Conservation (phyloP, 2,329 filamentous ascomycete genomes). For the Aspergillus transmontanensis region DNA sequence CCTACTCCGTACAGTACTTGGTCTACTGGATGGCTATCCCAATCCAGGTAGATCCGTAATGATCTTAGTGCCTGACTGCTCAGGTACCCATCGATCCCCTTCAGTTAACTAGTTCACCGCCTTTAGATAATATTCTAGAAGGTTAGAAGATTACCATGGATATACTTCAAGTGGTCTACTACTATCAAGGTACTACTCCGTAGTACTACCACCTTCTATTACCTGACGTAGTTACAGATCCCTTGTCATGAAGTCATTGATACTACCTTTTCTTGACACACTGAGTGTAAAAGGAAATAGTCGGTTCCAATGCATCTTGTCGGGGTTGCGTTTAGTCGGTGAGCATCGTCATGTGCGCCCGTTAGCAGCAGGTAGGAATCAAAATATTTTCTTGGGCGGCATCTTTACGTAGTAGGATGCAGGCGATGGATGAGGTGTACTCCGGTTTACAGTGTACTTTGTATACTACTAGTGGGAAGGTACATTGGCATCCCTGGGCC, state of each 20-base stretch:
- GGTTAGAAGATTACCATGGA: not conserved
- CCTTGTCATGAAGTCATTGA: not conserved
- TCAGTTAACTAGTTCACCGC: not conserved
- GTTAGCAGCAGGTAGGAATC: not conserved
- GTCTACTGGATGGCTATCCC: not conserved
- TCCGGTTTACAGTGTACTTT: conserved; percentile 6
- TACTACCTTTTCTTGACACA: not conserved
- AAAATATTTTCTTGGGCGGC: not conserved
- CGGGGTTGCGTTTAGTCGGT: not conserved
- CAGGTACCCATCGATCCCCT: not conserved
- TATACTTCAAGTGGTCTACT: not conserved
- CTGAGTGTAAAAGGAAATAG: not conserved
- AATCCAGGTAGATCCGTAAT: not conserved
- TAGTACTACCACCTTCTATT: not conserved
- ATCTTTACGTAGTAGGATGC: not conserved
- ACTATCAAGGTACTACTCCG: not conserved
- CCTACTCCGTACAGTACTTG: not conserved
- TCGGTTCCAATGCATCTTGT: not conserved
- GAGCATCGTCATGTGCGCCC: not conserved
- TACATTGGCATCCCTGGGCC: not conserved
- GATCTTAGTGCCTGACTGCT: not conserved
- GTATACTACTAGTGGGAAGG: conserved; percentile 5
- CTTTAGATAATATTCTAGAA: not conserved
- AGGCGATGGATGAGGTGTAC: not conserved
- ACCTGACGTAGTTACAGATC: not conserved